Percentiles rank a stretch among this genome's conserved stretches.
Conservation (phyloP, 768 basidiomycete genomes). For the Leccinellum rugosiceps region DNA sequence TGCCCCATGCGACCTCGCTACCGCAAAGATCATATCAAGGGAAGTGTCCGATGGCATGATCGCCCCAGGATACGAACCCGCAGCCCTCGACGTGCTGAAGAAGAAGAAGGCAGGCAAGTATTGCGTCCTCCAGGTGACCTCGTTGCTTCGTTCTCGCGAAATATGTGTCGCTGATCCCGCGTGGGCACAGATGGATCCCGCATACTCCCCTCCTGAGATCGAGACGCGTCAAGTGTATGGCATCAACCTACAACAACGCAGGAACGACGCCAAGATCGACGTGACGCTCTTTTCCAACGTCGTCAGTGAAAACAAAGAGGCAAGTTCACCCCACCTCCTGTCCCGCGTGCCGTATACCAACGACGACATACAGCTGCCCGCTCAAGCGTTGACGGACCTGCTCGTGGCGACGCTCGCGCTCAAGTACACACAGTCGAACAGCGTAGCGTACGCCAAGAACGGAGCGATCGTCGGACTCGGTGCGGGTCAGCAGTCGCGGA, state of each 20-base stretch:
- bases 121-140: constrained; percentile 84
- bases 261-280: constrained; percentile 90
- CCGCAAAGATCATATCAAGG: constrained; percentile 95
- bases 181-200: constrained; percentile 81
- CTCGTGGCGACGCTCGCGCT: constrained; percentile 95
- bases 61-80: constrained; percentile 85
- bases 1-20: constrained; percentile 87
- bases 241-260: constrained; percentile 80
- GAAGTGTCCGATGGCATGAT: constrained; percentile 99
- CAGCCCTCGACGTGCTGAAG: constrained; percentile 84
- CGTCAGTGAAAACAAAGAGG: constrained; percentile 86
- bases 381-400: constrained; percentile 79
- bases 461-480: constrained; percentile 95
- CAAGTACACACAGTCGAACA: constrained; percentile 99
- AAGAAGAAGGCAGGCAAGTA: constrained; percentile 99
- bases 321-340: constrained; percentile 31
- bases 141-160: neutral
- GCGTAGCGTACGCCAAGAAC: constrained; percentile 90
- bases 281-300: constrained; percentile 78
- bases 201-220: constrained; percentile 69
- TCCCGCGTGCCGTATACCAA: neutral
- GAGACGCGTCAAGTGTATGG: constrained; percentile 98
- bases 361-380: constrained; percentile 54
- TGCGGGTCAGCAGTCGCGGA: constrained; percentile 97
- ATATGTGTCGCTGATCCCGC: constrained; percentile 5